Percentiles rank a stretch among this genome's conserved stretches.
These are phyloP conservation scores for Trichophyton mentagrophytes DNA, from an alignment of 2,329 filamentous ascomycete species.

Conservation along the genomic window DNA sequence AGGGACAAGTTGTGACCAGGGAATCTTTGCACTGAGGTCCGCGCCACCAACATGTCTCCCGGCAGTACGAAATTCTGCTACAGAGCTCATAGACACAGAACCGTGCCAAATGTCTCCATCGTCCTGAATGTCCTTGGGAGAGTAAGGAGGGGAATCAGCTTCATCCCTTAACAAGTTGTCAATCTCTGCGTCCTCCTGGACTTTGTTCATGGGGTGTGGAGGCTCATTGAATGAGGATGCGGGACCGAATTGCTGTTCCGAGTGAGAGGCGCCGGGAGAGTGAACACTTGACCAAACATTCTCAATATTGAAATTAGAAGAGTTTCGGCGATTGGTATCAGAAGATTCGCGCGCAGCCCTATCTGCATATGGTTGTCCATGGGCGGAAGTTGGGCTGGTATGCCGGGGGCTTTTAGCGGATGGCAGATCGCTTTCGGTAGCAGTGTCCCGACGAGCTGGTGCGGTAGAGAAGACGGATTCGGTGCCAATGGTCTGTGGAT, in stretches of 20 bases:
- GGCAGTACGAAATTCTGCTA: constrained; percentile 62
- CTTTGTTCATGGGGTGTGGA: constrained; percentile 34
- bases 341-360: constrained; percentile 18
- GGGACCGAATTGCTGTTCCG: constrained; percentile 33
- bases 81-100: constrained; percentile 59
- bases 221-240: constrained; percentile 3
- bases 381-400: not conserved
- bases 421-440: constrained; percentile 11
- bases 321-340: constrained; percentile 38
- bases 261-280: constrained; percentile 48
- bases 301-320: constrained; percentile 65
- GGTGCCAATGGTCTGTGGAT: constrained; percentile 38
- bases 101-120: constrained; percentile 71
- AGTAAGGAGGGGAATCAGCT: constrained; percentile 66
- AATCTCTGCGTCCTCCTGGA: constrained; percentile 66
- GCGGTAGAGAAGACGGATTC: constrained; percentile 38
- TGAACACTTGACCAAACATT: constrained; percentile 74
- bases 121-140: constrained; percentile 58
- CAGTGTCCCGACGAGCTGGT: constrained; percentile 34
- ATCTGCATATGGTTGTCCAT: constrained; percentile 13
- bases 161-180: constrained; percentile 77
- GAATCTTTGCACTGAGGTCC: constrained; percentile 52
- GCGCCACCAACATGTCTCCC: constrained; percentile 77
- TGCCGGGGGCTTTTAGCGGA: constrained; percentile 15
- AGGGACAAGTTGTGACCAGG: constrained; percentile 68